Conservation (phyloP, 2,329 filamentous ascomycete genomes). For the Scolecobasidium constrictum region DNA sequence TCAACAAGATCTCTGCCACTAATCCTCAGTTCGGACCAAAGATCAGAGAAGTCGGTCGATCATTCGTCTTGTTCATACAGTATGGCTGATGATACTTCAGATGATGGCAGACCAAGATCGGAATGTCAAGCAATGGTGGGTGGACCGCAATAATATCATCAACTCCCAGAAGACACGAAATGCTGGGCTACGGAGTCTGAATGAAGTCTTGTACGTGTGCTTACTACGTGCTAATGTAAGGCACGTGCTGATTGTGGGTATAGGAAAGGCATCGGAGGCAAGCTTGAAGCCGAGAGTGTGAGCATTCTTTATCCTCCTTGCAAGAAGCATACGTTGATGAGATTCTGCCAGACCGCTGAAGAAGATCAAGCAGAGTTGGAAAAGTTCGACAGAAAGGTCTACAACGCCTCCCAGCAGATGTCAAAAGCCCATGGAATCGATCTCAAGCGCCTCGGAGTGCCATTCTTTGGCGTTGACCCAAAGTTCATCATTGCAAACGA, state of each 20-base stretch:
- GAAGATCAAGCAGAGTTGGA: constrained; percentile 44
- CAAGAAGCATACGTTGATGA: too few relatives aligned
- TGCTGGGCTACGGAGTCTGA: constrained; percentile 42
- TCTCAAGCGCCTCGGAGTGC: constrained; percentile 46
- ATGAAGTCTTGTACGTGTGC: constrained; percentile 41
- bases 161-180: constrained; percentile 39
- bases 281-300: background rate
- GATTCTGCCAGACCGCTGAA: constrained; percentile 29
- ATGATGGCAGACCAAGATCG: constrained; percentile 53
- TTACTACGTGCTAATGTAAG: constrained; percentile 15
- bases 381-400: constrained; percentile 52
- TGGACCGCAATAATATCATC: constrained; percentile 39
- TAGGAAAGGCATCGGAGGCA: background rate
- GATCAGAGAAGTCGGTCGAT: constrained; percentile 12
- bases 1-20: constrained; percentile 30
- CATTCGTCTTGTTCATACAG: constrained; percentile 27
- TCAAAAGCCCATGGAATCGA: constrained; percentile 44
- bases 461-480: constrained; percentile 46
- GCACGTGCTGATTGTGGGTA: background rate
- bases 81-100: constrained; percentile 18
- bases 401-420: constrained; percentile 49
- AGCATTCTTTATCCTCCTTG: too few relatives aligned
- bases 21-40: constrained; percentile 28
- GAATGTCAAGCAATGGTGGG: constrained; percentile 52
- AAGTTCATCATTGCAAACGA: constrained; percentile 28